Percentiles rank a stretch among this genome's conserved stretches.
These are phyloP conservation scores for Nakataea oryzae DNA, from an alignment of 2,329 filamentous ascomycete species.

Conservation along the genomic window DNA sequence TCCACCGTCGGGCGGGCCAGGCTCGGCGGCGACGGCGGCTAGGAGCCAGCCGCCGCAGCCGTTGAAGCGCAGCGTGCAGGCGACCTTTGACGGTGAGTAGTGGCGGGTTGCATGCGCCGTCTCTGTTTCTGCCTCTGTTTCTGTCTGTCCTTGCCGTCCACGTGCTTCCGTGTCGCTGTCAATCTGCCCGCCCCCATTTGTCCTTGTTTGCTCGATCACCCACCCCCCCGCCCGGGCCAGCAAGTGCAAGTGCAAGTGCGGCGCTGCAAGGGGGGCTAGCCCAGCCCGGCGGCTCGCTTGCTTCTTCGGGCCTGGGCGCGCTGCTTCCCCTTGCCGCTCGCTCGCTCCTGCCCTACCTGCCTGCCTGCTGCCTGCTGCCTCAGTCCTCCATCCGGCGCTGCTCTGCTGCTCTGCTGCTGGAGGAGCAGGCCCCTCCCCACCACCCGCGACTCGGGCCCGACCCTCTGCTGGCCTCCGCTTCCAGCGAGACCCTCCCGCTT, in stretches of 20 bases:
- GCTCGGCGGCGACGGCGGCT: conserved; percentile 27
- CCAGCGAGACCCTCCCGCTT: neutral
- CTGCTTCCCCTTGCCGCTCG: no score
- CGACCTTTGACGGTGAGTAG: conserved; percentile 49
- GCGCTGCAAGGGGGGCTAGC: neutral
- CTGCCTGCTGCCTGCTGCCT: no score
- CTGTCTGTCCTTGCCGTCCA: no score
- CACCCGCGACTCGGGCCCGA: neutral
- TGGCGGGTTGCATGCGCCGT: neutral
- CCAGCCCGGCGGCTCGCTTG: neutral
- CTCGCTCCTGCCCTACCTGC: no score
- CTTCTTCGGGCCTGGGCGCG: neutral
- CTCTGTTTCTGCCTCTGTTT: neutral
- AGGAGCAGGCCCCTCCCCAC: neutral
- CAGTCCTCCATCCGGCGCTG: no score
- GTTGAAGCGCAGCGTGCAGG: conserved; percentile 49
- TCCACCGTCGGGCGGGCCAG: conserved; percentile 35
- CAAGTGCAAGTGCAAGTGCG: no score
- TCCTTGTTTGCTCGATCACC: neutral
- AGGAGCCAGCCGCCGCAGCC: conserved; percentile 27
- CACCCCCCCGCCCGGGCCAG: no score
- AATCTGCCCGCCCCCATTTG: no score
- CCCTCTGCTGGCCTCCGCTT: neutral
- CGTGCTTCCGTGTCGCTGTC: no score
- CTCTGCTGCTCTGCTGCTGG: neutral